Conservation (phyloP, 495 filamentous ascomycete species). For the Hyaloscypha variabilis region DNA sequence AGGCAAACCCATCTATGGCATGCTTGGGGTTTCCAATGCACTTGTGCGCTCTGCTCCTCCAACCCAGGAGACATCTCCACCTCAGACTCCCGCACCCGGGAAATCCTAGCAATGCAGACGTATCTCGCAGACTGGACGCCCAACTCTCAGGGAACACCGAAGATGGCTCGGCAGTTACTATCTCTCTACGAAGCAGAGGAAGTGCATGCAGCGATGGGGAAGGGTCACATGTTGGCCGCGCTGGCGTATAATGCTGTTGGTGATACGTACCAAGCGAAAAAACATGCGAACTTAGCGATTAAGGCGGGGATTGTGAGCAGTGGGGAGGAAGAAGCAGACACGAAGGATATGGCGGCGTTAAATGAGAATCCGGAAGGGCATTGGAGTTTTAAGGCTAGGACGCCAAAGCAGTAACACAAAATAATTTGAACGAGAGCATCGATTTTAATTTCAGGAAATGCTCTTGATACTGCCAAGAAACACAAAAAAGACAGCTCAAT, state of each 20-base stretch:
- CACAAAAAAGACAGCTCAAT: background rate
- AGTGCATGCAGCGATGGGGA: constrained; percentile 25
- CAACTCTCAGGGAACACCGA: constrained; percentile 24
- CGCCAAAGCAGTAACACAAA: background rate
- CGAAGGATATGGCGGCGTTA: constrained; percentile 21
- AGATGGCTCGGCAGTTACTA: constrained; percentile 21
- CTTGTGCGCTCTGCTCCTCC: constrained; percentile 24
- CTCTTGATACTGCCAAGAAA: background rate
- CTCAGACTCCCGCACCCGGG: constrained; percentile 22
- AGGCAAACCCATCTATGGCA: constrained; percentile 11
- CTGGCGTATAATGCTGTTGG: constrained; percentile 30
- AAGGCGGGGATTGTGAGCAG: constrained; percentile 22
- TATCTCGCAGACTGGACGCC: constrained; percentile 21
- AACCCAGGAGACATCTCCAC: background rate
- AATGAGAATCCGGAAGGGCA: constrained; percentile 23
- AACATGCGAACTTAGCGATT: constrained; percentile 26
- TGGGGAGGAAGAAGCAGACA: constrained; percentile 16
- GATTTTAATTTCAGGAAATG: background rate
- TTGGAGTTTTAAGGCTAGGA: constrained; percentile 28
- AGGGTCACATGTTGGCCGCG: constrained; percentile 28
- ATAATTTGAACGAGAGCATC: background rate
- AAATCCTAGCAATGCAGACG: constrained; percentile 20
- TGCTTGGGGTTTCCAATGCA: constrained; percentile 27
- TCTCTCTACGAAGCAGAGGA: constrained; percentile 22
- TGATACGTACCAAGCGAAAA: constrained; percentile 12